These are phyloP conservation scores for Quercus glauca DNA, from an alignment of 306 rosid genomes.

Conservation along the genomic window DNA sequence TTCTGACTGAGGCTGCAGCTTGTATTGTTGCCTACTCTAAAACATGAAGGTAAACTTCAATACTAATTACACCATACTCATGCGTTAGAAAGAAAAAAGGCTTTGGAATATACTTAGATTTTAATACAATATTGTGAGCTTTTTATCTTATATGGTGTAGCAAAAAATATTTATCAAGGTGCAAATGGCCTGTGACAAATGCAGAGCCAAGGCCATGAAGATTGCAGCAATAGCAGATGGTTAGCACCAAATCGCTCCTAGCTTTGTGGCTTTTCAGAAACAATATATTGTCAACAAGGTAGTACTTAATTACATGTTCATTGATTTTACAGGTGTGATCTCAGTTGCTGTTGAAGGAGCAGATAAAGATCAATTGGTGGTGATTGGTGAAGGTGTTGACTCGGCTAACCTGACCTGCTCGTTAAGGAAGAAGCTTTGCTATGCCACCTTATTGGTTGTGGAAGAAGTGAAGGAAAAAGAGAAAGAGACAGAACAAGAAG, in stretches of 20 bases:
- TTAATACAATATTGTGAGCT: not conserved
- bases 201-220: slow-evolving; percentile 37
- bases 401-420: too few species aligned
- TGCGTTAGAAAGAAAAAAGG: too few species aligned
- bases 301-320: not conserved
- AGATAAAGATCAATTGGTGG: too few species aligned
- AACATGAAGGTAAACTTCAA: too few species aligned
- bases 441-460: not conserved
- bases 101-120: too few species aligned
- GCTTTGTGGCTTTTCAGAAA: not conserved
- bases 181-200: not conserved
- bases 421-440: slow-evolving; percentile 8
- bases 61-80: too few species aligned
- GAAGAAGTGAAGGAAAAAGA: not conserved
- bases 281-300: not conserved
- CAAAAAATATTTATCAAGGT: slow-evolving; percentile 32
- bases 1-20: too few species aligned
- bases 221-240: slow-evolving; percentile 25
- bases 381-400: too few species aligned
- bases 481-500: not conserved
- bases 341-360: slow-evolving; percentile 1
- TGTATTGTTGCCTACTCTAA: too few species aligned
- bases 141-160: slow-evolving; percentile 15
- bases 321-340: slow-evolving; percentile 24
- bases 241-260: not conserved